These are phyloP conservation scores for Ophiostoma novo-ulmi DNA, from an alignment of 2,329 filamentous ascomycete genomes.

Conservation along the genomic window DNA sequence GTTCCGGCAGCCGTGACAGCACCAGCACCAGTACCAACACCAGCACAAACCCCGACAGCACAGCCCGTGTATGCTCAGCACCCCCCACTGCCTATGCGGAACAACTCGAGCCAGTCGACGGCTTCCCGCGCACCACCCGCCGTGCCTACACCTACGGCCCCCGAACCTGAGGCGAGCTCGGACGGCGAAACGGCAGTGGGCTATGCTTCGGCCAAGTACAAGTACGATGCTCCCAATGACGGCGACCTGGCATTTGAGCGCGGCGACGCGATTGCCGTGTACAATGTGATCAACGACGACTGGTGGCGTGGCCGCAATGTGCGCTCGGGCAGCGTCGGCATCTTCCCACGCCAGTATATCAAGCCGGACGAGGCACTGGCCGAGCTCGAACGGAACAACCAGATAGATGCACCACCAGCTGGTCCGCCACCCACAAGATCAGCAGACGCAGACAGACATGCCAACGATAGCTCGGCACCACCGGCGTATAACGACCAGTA, in stretches of 20 bases:
- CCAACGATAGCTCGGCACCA: constrained; percentile 28
- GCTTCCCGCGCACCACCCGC: constrained; percentile 36
- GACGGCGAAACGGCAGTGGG: constrained; percentile 52
- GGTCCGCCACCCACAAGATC: constrained; percentile 20
- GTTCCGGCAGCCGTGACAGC: background rate
- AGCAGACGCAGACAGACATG: constrained; percentile 23
- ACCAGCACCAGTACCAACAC: background rate
- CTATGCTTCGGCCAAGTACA: constrained; percentile 75
- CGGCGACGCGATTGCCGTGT: constrained; percentile 73
- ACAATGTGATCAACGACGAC: constrained; percentile 92
- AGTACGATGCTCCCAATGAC: constrained; percentile 70
- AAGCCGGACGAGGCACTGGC: constrained; percentile 51
- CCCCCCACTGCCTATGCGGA: constrained; percentile 33
- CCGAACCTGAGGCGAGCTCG: constrained; percentile 31
- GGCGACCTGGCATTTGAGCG: constrained; percentile 77
- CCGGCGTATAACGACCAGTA: constrained; percentile 24
- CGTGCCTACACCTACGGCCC: constrained; percentile 38
- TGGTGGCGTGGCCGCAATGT: constrained; percentile 93
- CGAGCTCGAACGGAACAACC: constrained; percentile 24
- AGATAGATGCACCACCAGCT: constrained; percentile 33
- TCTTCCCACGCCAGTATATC: constrained; percentile 91
- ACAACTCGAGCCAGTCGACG: constrained; percentile 45
- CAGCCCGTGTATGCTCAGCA: constrained; percentile 20
- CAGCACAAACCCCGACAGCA: background rate
- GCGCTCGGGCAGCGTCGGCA: constrained; percentile 77